Evolutionary conservation across 495 filamentous ascomycete species (phyloP).

Genomic region (Hypoxylon lienhwacheense): DNA sequence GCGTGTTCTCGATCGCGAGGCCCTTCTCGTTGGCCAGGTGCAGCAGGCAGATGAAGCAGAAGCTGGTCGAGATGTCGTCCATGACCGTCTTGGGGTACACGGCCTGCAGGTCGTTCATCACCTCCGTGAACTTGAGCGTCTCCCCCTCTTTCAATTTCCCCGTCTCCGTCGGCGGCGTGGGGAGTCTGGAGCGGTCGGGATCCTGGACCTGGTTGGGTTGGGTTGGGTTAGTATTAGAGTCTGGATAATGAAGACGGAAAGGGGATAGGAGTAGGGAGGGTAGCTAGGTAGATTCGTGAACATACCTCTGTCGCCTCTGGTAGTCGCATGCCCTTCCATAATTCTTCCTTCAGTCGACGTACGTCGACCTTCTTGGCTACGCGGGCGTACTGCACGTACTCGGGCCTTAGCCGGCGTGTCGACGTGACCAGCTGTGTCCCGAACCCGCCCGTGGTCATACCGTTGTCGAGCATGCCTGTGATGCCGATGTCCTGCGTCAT

Average conservation of each 20-base stretch:
- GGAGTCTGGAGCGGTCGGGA: constrained; percentile 33
- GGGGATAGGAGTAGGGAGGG: not conserved
- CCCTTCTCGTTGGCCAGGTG: constrained; percentile 98
- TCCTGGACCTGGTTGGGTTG: constrained; percentile 29
- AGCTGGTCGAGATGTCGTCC: constrained; percentile 94
- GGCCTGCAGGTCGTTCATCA: constrained; percentile 84
- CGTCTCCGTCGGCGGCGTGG: constrained; percentile 36
- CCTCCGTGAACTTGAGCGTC: constrained; percentile 76
- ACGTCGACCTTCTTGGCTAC: constrained; percentile 99
- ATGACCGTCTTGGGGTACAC: constrained; percentile 84
- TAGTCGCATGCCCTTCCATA: constrained; percentile 87
- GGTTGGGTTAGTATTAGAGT: not conserved
- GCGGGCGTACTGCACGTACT: constrained; percentile 95
- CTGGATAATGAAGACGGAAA: not conserved
- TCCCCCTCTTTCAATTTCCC: constrained; percentile 39
- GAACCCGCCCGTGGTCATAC: constrained; percentile 67
- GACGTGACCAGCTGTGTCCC: constrained; percentile 94
- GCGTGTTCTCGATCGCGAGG: constrained; percentile 65
- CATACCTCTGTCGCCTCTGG: constrained; percentile 50
- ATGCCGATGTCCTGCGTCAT: constrained; percentile 46
- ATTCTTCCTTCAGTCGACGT: constrained; percentile 86
- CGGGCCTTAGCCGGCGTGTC: constrained; percentile 75
- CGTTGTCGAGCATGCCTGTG: constrained; percentile 51
- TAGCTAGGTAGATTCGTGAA: constrained; percentile 3
- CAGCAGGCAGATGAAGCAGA: constrained; percentile 94